Percentiles rank a stretch among this genome's conserved stretches.
Conservation (phyloP, 2,329 filamentous ascomycete species). For the Aspergillus costaricaensis region DNA sequence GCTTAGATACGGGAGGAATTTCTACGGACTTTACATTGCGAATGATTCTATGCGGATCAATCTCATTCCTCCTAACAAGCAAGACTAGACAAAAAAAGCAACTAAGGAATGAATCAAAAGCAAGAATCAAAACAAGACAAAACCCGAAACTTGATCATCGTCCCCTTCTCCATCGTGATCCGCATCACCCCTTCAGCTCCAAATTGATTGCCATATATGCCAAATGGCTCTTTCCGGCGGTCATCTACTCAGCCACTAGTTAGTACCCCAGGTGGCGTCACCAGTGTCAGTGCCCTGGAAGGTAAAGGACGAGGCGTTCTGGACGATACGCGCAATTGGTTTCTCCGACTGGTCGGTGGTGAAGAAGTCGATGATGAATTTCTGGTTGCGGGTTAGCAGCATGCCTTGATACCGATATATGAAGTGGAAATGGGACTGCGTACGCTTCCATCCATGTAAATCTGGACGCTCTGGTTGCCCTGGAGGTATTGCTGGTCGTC, state of each 20-base stretch:
- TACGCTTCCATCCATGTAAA: constrained; percentile 6
- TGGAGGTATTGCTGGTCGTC: constrained; percentile 6
- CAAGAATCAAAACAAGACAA: background rate
- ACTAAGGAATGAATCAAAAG: background rate
- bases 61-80: background rate
- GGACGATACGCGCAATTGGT: constrained; percentile 9
- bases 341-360: constrained; percentile 5
- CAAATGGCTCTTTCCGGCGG: background rate
- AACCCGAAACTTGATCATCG: background rate
- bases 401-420: too few species aligned
- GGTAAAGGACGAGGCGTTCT: constrained; percentile 3
- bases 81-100: background rate
- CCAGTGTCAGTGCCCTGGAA: background rate
- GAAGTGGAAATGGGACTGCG: background rate
- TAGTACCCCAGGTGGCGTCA: background rate
- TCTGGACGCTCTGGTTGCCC: constrained; percentile 5
- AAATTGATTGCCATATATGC: background rate
- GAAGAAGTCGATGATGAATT: constrained; percentile 9
- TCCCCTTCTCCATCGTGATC: background rate
- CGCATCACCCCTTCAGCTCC: background rate
- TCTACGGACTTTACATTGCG: background rate
- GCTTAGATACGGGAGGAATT: too few species aligned
- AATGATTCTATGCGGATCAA: background rate
- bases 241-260: background rate
- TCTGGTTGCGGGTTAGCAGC: background rate